These are phyloP conservation scores for Leccinum arenicola DNA, from an alignment of 768 basidiomycete species.

Conservation along the genomic window DNA sequence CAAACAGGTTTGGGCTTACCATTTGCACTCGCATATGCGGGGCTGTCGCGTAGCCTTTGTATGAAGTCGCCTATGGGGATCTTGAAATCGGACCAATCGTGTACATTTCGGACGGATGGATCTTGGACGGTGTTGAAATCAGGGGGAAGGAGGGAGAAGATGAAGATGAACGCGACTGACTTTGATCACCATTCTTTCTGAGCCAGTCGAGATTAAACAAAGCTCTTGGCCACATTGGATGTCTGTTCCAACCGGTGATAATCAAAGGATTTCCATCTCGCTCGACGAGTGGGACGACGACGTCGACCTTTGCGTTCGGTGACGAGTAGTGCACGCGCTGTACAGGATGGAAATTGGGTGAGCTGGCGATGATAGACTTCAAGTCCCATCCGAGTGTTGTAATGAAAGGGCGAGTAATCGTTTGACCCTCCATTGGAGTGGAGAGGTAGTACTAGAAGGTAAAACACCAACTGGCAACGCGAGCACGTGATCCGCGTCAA, in stretches of 20 bases:
- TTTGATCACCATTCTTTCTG: conserved; percentile 30
- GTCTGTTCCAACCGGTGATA: conserved; percentile 57
- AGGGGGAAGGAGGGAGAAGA: neutral
- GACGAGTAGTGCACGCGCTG: conserved; percentile 34
- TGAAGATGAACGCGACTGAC: conserved; percentile 10
- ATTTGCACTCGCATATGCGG: conserved; percentile 35
- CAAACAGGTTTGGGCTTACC: conserved; percentile 31
- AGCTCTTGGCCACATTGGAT: conserved; percentile 50
- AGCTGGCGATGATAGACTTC: conserved; percentile 35
- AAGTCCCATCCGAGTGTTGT: conserved; percentile 55
- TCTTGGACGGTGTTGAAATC: conserved; percentile 35
- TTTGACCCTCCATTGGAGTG: conserved; percentile 4
- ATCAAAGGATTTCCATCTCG: conserved; percentile 56
- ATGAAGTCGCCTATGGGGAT: conserved; percentile 57
- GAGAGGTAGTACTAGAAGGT: neutral
- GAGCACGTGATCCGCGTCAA: conserved; percentile 22
- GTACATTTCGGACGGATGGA: conserved; percentile 62
- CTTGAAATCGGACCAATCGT: conserved; percentile 49
- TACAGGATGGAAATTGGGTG: conserved; percentile 43
- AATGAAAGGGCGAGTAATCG: conserved; percentile 15
- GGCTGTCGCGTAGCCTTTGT: conserved; percentile 35
- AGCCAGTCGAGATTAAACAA: conserved; percentile 61
- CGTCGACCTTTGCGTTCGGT: conserved; percentile 26
- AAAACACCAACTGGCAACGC: neutral
- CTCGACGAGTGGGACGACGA: conserved; percentile 46